Base-by-base conservation (phyloP, 805 yeast genomes). In the Maudiozyma saulgeensis region DNA sequence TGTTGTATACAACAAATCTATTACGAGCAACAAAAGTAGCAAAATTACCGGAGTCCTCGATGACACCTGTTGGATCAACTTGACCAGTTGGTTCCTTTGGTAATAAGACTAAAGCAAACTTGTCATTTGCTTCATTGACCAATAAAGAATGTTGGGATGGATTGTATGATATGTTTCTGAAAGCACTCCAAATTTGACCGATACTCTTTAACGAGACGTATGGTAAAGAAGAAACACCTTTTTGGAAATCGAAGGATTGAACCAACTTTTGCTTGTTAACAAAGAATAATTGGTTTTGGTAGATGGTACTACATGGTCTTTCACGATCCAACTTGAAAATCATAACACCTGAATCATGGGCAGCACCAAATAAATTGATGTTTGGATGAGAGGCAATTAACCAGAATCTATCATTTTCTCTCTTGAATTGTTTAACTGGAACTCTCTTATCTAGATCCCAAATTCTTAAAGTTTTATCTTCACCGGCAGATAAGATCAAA, bases 311-410 rank as follows among this genome's bases (percentile, higher is more conserved):
- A 40, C 64, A 57, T 13, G 99, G 98, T 68, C 99, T 82, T 74
- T 93, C 99, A 66, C 98, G 85, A 67, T 88, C 96, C 53, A 93
- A 77, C 71, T 93, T 93, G 79, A 93, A 95, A 45, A 93, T 96
- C 95, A 90, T 90, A 31, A 89, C 95, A 67, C 99, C 99, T 15
- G 89, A 77, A 68, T 95, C 99, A 69, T 91, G 98, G 60, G 96
- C 91, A 31, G 96, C 84, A 49, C 96, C 99, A 72, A 93, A 89
- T 62, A 93, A 76, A 68, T 93, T 93, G 68, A 91, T 84, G 43
- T 76, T 72, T 52, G 97, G 97, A 67, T 93, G 99, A 44, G 87
- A 77, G 16, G 90, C 82, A 55, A 91, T 74, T 58, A 87, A 73
- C 99, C 99, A 93, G 70, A 93, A 90, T 68, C 97, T 79, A 66